Conservation (phyloP, 1,284 basidiomycete species). For the Melampsora abietis-canadensis region DNA sequence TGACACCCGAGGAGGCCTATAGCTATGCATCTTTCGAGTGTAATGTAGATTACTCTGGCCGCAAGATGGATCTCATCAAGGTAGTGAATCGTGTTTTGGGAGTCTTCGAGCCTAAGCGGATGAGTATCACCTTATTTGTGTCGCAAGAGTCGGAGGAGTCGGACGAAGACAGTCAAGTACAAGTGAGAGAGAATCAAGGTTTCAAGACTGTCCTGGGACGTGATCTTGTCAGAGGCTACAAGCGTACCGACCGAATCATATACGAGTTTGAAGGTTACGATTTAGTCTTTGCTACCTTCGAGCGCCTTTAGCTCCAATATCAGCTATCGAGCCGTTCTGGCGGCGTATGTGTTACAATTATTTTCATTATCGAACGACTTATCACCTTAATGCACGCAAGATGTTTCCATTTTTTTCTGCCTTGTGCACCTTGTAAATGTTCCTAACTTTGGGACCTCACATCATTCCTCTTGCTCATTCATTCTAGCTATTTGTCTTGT, state of each 20-base stretch:
- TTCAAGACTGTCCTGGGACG: constrained; percentile 50
- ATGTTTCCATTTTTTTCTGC: too few species aligned
- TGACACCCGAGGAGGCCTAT: constrained; percentile 95
- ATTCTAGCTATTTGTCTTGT: too few species aligned
- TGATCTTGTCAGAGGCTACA: constrained; percentile 54
- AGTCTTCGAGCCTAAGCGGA: constrained; percentile 85
- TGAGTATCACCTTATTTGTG: constrained; percentile 88
- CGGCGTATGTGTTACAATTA: constrained; percentile 4
- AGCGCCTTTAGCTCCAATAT: constrained; percentile 32
- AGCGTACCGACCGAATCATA: constrained; percentile 89
- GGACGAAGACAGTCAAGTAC: constrained; percentile 55
- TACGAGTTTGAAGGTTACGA: constrained; percentile 97
- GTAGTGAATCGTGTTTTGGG: constrained; percentile 81
- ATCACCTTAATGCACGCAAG: too few species aligned
- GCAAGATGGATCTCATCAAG: constrained; percentile 62
- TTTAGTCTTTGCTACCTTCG: constrained; percentile 63
- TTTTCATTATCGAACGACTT: too few species aligned
- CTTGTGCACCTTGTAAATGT: too few species aligned
- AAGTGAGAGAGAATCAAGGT: constrained; percentile 61
- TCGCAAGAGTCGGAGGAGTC: constrained; percentile 60
- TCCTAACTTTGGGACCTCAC: too few species aligned
- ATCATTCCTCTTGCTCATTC: too few species aligned
- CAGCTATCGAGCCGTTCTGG: constrained; percentile 44
- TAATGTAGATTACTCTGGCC: constrained; percentile 73
- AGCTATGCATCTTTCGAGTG: constrained; percentile 98